phyloP scores from a whole-genome alignment of 192 early-diverging fungal genomes.

The Spinellus fusiger region DNA sequence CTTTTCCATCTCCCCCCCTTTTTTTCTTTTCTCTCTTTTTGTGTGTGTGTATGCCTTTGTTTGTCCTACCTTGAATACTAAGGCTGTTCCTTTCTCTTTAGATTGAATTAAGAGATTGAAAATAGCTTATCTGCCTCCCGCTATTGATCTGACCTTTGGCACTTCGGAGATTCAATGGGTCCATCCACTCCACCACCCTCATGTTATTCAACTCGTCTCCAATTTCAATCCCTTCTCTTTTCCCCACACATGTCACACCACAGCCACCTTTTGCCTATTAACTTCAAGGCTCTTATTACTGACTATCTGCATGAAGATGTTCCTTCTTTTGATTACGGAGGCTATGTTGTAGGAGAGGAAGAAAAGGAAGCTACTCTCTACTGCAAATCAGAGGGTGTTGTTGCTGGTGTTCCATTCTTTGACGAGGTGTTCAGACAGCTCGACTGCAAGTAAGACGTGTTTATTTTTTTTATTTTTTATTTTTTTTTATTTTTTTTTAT shows the following conservation, averaged over 20 bases:
- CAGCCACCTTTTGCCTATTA: constrained; percentile 69
- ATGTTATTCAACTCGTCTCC: background rate
- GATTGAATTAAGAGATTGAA: no score
- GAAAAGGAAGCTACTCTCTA: constrained; percentile 77
- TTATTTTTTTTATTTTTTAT: background rate
- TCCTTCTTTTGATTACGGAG: constrained; percentile 97
- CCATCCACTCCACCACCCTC: no score
- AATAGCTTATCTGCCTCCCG: no score
- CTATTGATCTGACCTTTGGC: no score
- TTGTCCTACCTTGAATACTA: no score
- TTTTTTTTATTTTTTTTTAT: background rate
- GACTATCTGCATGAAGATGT: constrained; percentile 90
- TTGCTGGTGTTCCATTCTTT: constrained; percentile 95
- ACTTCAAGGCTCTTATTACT: constrained; percentile 68
- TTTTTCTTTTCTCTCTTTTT: background rate
- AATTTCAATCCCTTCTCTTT: background rate
- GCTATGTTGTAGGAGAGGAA: constrained; percentile 90
- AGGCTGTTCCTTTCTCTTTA: no score
- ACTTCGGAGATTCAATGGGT: no score
- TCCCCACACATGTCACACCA: constrained; percentile 29
- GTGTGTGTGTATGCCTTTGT: background rate
- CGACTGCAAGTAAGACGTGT: constrained; percentile 65
- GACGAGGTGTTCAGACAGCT: constrained; percentile 90
- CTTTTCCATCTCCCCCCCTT: background rate
- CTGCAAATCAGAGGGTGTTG: constrained; percentile 82